Base-by-base conservation (phyloP, 148 eudicot species). In the Spergularia marina region DNA sequence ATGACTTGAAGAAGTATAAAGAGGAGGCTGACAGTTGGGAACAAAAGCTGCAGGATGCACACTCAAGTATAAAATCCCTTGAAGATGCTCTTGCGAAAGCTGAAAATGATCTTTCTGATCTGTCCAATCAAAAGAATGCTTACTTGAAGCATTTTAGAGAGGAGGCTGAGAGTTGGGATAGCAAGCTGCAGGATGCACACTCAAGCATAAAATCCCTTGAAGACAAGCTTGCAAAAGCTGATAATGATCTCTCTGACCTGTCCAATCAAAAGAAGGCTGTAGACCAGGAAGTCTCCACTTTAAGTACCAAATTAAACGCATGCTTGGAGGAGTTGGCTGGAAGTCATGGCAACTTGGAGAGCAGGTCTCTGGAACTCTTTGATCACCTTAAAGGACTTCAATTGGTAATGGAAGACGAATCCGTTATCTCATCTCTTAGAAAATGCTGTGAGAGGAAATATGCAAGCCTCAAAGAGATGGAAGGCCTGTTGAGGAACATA, bases 261-360 rank as follows among this genome's bases (percentile, higher is more conserved):
- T 79, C 73, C 60, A 78, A 47, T 72, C 91, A 83, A 82, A 88
- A 86, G 87, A 79, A 80, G 62, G 84, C 76, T 77, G 83, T 85
- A 44, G 92, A 91, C 72, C 79, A 83, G 70, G 92, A 92, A 82
- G 78, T 88, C 66, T 74, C 74, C 58, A 72, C 82, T 58, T 84
- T 95, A 51, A 90, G 54, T 72, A 73, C 87, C 70, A 89, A 85
- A 86, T 78, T 95, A 66, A 84, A 84, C 72, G 76, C 83, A 10
- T 90, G 96, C 75, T 85, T 85, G 85, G 90, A 91, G 80, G 96
- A 89, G 84, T 84, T 92, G 82, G 84, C 88, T 78, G 94, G 89
- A 73, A 82, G 82, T 65, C 79, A 72, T 77, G 92, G 87, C 66
- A 88, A 78, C 77, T 66, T 81, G 58, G 82, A 84, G 62, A 86